Evolutionary conservation across 257 asterid genomes (phyloP), one percentile per base, ranked within the genome.

Genomic region (Nicotiana otophora): DNA sequence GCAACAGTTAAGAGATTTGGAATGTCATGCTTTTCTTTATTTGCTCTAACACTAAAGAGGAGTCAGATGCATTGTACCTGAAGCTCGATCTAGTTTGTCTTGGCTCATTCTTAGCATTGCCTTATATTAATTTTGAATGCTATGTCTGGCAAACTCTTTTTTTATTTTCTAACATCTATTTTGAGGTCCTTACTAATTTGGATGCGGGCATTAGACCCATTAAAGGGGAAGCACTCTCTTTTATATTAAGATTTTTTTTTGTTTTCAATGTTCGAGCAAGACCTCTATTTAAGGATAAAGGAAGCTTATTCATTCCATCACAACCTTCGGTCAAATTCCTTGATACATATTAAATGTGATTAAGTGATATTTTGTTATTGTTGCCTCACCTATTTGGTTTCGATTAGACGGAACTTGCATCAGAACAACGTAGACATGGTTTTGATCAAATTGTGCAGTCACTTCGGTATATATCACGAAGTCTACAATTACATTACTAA

Each of bases 21-120:
- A 74, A 75, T 75, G 63, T 75, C 80, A 75, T 75, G 80, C 26
- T 51, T 75, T 26, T 48, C 80, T 75, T 75, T 75, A 75, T 51
- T 75, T 75, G 80, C 46, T 72, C 36, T 46, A 72, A 6, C 79
- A 72, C 79, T 75, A 42, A 75, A 26, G 10, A 69, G 30, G 63
- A n/a, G 26, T 51, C 51, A 51, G 80, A 75, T 75, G 8, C 80
- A 75, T 75, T 75, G 63, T 26, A 75, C 63, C 62, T 75, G 15
- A 28, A 75, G 28, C 26, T 74, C 26, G 28, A 72, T 34, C 79
- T 26, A 26, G 26, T 74, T 42, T 74, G 80, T 74, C 46, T 26
- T 74, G 16, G 10, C 80, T 74, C 63, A 51, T 74, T 74, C 60
- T 72, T 11, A 74, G 31, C 77, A 33, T 36, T 34, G 23, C n/a